A percentile compares a stretch with the other conserved stretches of the same genome.
phyloP scores from a whole-genome alignment of 2,329 filamentous ascomycete genomes.

The Corynespora cassiicola region DNA sequence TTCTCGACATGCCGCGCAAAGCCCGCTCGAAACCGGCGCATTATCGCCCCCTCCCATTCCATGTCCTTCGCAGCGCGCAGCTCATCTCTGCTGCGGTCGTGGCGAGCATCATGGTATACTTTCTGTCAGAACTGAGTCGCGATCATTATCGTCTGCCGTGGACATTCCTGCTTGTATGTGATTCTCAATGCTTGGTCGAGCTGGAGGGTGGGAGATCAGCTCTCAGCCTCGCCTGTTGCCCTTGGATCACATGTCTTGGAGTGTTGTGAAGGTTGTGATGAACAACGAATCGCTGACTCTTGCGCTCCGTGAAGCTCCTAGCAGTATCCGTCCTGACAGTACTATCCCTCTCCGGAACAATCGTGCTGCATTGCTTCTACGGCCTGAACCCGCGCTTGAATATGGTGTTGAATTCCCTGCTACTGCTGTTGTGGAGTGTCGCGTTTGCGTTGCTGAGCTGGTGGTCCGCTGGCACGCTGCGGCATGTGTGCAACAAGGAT shows the following conservation, averaged over 20 bases:
- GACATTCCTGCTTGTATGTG: slow-evolving; percentile 65
- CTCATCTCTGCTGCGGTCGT: slow-evolving; percentile 57
- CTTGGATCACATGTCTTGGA: background rate
- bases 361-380: slow-evolving; percentile 57
- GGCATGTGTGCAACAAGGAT: slow-evolving; percentile 55
- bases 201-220: no score
- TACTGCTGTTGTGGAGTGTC: slow-evolving; percentile 60
- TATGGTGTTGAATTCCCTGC: slow-evolving; percentile 54
- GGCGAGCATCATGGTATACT: slow-evolving; percentile 61
- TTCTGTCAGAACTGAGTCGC: slow-evolving; percentile 60
- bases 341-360: slow-evolving; percentile 54
- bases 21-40: slow-evolving; percentile 46
- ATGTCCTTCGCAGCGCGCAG: slow-evolving; percentile 49
- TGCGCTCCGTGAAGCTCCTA: slow-evolving; percentile 57
- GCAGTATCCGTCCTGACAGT: slow-evolving; percentile 60
- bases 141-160: slow-evolving; percentile 62
- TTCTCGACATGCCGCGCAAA: slow-evolving; percentile 26
- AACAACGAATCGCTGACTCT: slow-evolving; percentile 4
- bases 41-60: slow-evolving; percentile 53
- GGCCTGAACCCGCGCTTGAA: slow-evolving; percentile 61
- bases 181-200: no score
- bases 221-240: background rate
- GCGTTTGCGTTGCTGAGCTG: slow-evolving; percentile 60
- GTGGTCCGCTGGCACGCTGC: slow-evolving; percentile 61
- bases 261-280: no score